Evolutionary conservation across 2,329 filamentous ascomycete species (phyloP).

Genomic region (Furcasterigmium sp.): DNA sequence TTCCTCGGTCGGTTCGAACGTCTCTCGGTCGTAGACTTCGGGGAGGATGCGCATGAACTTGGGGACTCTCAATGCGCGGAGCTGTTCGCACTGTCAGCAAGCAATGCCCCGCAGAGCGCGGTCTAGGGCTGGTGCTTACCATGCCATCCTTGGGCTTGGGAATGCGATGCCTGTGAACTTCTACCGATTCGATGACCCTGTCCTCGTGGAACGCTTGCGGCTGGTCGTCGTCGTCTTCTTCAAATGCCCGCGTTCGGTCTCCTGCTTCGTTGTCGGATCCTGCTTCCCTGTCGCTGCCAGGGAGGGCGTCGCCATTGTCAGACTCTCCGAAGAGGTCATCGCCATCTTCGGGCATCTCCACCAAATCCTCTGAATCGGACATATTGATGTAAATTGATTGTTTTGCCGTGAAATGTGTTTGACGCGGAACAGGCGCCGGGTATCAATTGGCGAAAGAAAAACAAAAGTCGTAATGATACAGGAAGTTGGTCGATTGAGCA

Average conservation of each 20-base stretch:
- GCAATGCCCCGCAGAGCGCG: neutral
- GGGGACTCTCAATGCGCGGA: constrained; percentile 67
- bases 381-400: constrained; percentile 24
- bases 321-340: constrained; percentile 61
- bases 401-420: neutral
- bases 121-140: constrained; percentile 31
- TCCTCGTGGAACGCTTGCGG: constrained; percentile 30
- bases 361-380: constrained; percentile 52
- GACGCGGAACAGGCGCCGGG: too few species aligned
- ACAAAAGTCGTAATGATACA: too few species aligned
- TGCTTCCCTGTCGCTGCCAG: constrained; percentile 57
- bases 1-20: constrained; percentile 56
- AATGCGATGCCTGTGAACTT: constrained; percentile 62
- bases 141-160: constrained; percentile 64
- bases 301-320: constrained; percentile 56
- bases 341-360: constrained; percentile 46
- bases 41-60: constrained; percentile 68
- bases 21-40: constrained; percentile 59
- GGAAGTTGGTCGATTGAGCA: too few species aligned
- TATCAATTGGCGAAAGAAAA: too few species aligned
- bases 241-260: constrained; percentile 17
- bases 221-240: constrained; percentile 37
- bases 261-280: constrained; percentile 45
- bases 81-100: constrained; percentile 32
- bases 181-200: constrained; percentile 57